Conservation (phyloP, 164 flowering plant species). For the Nelumbo lutea region DNA sequence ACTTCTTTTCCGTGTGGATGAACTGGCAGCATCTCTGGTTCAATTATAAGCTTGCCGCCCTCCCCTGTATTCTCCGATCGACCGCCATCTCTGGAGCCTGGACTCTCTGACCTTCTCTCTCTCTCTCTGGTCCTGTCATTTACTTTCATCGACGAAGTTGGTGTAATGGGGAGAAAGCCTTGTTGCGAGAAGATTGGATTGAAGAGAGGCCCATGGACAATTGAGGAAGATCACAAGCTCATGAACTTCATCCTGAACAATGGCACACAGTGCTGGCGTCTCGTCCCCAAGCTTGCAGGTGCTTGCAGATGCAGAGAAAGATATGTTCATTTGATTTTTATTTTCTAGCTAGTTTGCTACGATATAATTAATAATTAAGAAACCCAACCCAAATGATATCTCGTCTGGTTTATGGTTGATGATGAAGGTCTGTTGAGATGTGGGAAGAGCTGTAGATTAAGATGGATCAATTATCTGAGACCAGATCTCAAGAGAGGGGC, state of each 20-base stretch:
- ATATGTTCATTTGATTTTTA: too few relatives aligned
- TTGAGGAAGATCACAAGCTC: constrained; percentile 81
- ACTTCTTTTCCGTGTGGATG: constrained; percentile 25
- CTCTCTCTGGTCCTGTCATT: background rate
- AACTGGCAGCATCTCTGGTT: constrained; percentile 60
- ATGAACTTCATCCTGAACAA: constrained; percentile 66
- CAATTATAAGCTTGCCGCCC: constrained; percentile 22
- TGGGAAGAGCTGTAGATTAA: constrained; percentile 77
- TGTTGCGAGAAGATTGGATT: constrained; percentile 75
- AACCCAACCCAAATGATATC: background rate
- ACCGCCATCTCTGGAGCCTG: background rate
- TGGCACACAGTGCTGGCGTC: constrained; percentile 76
- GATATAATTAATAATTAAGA: background rate
- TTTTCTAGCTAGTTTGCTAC: too few relatives aligned
- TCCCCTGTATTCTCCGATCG: constrained; percentile 14
- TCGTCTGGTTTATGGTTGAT: background rate
- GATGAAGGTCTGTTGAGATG: constrained; percentile 62
- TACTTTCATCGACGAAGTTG: background rate
- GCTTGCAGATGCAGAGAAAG: background rate
- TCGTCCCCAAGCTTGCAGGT: constrained; percentile 84
- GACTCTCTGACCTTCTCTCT: constrained; percentile 2
- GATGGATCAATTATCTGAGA: constrained; percentile 80
- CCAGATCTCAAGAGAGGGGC: constrained; percentile 78
- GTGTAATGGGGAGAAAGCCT: constrained; percentile 67
- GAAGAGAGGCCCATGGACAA: constrained; percentile 80